These are phyloP conservation scores for Albophoma yamanashiensis DNA, from an alignment of 2,329 filamentous ascomycete genomes.

Conservation along the genomic window DNA sequence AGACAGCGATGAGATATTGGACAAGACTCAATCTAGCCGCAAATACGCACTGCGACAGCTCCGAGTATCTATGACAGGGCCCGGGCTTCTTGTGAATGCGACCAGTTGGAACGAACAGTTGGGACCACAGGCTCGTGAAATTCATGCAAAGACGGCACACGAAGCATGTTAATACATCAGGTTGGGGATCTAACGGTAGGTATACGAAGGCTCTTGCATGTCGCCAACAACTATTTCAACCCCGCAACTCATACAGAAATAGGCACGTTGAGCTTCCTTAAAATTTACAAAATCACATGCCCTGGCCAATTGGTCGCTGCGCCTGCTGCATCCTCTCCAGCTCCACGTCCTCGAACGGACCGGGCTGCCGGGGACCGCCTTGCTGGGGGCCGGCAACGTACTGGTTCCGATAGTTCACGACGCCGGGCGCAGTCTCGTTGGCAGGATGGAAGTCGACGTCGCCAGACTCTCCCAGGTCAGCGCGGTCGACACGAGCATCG, in stretches of 20 bases:
- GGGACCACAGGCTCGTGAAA: neutral
- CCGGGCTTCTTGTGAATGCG: neutral
- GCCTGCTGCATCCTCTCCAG: slow-evolving; percentile 10
- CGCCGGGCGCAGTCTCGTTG: slow-evolving; percentile 1
- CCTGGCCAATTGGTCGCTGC: neutral
- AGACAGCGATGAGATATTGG: neutral
- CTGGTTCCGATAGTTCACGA: slow-evolving; percentile 6
- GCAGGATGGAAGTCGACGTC: slow-evolving; percentile 8
- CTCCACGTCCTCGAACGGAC: slow-evolving; percentile 21
- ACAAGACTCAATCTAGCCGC: neutral
- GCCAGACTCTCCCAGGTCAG: slow-evolving; percentile 14
- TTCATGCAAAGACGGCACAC: neutral
- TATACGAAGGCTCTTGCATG: neutral
- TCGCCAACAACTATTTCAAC: neutral
- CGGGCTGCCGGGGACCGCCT: neutral
- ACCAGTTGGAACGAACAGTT: neutral
- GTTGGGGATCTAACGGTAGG: neutral
- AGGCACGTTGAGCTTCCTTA: neutral
- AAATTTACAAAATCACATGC: neutral
- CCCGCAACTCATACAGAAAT: neutral
- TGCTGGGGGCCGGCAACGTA: neutral
- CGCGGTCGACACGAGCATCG: slow-evolving; percentile 8
- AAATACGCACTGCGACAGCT: neutral
- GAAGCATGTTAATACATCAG: neutral
- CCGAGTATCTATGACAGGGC: neutral